phyloP scores from a whole-genome alignment of 2,329 filamentous ascomycete genomes.

The Macroventuria anomochaeta region DNA sequence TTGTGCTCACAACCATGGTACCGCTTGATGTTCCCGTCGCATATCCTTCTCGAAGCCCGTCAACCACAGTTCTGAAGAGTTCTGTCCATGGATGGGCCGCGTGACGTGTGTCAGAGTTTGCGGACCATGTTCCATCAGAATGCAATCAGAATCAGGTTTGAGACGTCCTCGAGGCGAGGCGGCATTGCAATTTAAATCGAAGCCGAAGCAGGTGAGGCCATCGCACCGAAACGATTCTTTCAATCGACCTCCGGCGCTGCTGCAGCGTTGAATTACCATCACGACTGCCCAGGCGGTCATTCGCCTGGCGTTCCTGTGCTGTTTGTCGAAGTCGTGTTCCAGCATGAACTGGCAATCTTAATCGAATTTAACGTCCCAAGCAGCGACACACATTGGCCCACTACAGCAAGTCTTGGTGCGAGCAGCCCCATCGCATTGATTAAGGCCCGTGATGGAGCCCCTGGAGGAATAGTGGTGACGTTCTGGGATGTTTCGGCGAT shows the following conservation, averaged over 20 bases:
- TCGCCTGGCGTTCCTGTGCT: constrained; percentile 13
- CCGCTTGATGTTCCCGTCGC: constrained; percentile 32
- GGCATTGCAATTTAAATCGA: constrained; percentile 16
- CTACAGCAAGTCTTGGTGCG: neutral
- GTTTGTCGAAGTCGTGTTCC: neutral
- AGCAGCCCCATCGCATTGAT: constrained; percentile 13
- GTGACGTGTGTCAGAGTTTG: constrained; percentile 37
- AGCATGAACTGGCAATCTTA: constrained; percentile 31
- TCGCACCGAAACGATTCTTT: constrained; percentile 24
- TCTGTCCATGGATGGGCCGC: constrained; percentile 23
- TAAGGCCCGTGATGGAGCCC: constrained; percentile 1
- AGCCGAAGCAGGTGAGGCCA: constrained; percentile 22
- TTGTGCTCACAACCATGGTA: constrained; percentile 27
- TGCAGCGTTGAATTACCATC: constrained; percentile 18
- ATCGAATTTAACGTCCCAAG: constrained; percentile 14
- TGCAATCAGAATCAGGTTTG: constrained; percentile 25
- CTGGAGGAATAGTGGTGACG: constrained; percentile 3
- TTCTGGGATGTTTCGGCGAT: constrained; percentile 25
- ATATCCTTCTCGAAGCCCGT: constrained; percentile 37
- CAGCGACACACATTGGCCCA: constrained; percentile 8
- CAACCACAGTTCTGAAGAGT: constrained; percentile 14
- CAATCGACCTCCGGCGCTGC: constrained; percentile 17
- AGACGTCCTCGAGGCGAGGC: constrained; percentile 28
- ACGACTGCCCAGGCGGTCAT: constrained; percentile 27
- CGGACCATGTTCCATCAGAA: constrained; percentile 20